Conservation (phyloP, 768 basidiomycete species). For the Lactarius evosmus region DNA sequence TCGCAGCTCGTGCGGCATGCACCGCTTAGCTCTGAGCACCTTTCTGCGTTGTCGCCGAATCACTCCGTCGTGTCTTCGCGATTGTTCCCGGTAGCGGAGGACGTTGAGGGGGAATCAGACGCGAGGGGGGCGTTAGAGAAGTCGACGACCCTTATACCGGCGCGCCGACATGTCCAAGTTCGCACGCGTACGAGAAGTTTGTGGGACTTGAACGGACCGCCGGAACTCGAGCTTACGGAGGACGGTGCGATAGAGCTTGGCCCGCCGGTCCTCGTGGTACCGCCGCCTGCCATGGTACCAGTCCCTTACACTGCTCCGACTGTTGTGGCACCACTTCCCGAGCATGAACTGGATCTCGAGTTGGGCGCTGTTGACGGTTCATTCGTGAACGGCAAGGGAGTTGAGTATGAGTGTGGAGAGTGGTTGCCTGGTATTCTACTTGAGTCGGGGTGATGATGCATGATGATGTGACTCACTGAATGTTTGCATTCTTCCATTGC, state of each 20-base stretch:
- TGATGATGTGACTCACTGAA: background rate
- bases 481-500: conserved; percentile 6
- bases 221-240: conserved; percentile 13
- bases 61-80: conserved; percentile 5
- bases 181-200: conserved; percentile 33
- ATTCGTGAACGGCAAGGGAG: conserved; percentile 8
- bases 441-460: conserved; percentile 6
- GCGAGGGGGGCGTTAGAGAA: conserved; percentile 18
- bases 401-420: conserved; percentile 23
- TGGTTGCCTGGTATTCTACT: conserved; percentile 28
- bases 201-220: conserved; percentile 19
- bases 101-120: conserved; percentile 33
- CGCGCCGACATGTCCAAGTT: conserved; percentile 20
- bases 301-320: conserved; percentile 23
- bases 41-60: background rate
- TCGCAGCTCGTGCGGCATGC: conserved; percentile 46
- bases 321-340: conserved; percentile 23
- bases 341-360: conserved; percentile 31
- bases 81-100: conserved; percentile 36
- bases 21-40: conserved; percentile 26
- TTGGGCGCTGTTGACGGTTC: conserved; percentile 28
- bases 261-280: conserved; percentile 23
- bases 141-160: conserved; percentile 13
- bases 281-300: conserved; percentile 24
- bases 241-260: conserved; percentile 13